Evolutionary conservation across 345 rosid genomes (phyloP).

Genomic region (Heritiera fomes): DNA sequence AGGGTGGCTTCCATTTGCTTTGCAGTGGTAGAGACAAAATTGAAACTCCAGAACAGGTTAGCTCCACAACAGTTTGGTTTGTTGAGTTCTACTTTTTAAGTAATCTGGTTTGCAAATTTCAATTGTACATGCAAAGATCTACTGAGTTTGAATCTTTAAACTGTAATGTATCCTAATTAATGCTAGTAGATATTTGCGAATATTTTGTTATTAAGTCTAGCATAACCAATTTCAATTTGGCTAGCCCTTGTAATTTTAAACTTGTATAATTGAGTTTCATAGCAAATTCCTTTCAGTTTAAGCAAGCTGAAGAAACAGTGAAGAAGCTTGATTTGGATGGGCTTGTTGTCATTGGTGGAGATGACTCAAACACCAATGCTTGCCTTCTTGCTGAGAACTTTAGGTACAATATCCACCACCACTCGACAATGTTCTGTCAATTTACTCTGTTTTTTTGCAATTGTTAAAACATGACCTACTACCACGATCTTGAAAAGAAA

Average conservation of each 20-base stretch:
- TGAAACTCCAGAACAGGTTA: slow-evolving; percentile 97
- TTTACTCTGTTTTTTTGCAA: not conserved
- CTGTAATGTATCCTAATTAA: not conserved
- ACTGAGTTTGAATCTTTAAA: not conserved
- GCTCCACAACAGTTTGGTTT: not conserved
- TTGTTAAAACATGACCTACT: not conserved
- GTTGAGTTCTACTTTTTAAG: not conserved
- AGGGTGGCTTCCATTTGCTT: slow-evolving; percentile 99
- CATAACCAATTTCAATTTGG: not conserved
- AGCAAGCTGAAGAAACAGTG: slow-evolving; percentile 96
- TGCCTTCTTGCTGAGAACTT: slow-evolving; percentile 96
- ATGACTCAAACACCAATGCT: slow-evolving; percentile 97
- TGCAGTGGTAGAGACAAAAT: slow-evolving; percentile 99
- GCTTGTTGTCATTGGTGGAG: slow-evolving; percentile 92
- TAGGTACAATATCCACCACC: slow-evolving; percentile 39
- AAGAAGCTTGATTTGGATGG: slow-evolving; percentile 92
- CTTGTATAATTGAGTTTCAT: not conserved
- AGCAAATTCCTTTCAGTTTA: slow-evolving; percentile 54
- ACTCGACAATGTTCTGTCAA: not conserved
- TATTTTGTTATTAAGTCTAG: not conserved
- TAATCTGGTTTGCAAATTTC: not conserved
- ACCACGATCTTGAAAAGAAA: not conserved
- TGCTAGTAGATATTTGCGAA: not conserved
- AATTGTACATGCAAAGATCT: not conserved
- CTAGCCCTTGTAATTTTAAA: not conserved